Base-by-base conservation (phyloP, 192 early-diverging fungal species). In the Backusella macrospora region DNA sequence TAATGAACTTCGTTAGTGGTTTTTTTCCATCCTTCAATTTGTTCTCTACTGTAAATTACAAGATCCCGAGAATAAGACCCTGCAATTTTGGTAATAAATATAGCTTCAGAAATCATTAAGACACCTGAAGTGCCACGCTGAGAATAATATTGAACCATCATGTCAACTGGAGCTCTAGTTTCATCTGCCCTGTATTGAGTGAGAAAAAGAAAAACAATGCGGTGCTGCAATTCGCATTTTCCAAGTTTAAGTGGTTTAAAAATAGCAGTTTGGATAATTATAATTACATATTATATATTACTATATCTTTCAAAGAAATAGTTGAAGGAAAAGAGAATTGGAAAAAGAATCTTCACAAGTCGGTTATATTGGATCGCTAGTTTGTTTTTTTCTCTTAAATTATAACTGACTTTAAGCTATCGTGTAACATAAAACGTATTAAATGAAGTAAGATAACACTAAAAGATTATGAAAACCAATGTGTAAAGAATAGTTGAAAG, bases 1-100 rank as follows among this genome's bases (percentile, higher is more conserved):
- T 75, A 12, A 69, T 89, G 86, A 10, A 89, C 87, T 8, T 85
- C 86, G 15, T 85, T 76, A 15, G 87, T 89, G 26, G 79, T 52
- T 52, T 75, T 46, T 65, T 84, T 85, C 89, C 89, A 90, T 12
- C 66, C 81, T 23, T 59, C 69, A 3, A 81, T 72, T 48, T 86
- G 86, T 4, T 80, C 82, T 4, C 65, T 23, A 16, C 72, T 85
- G 52, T 77, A 74, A 18, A 84, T 78, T 12, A 70, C 81, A 40
- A 79, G 77, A 5, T 65, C 74, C 38, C 40, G 26, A 5, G 65
- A 71, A 15, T 80, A 71, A 38, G 39, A 65, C 39, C 76, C 66
- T 63, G 59, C 46, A 18, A 55, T n/a, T 8, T 42, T 18, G 42
- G 70, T 71, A 39, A 78, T 70, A 23, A 62, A 45, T 1, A 52